Conservation (phyloP, 2,329 filamentous ascomycete genomes). For the Trichoderma afroharzianum region DNA sequence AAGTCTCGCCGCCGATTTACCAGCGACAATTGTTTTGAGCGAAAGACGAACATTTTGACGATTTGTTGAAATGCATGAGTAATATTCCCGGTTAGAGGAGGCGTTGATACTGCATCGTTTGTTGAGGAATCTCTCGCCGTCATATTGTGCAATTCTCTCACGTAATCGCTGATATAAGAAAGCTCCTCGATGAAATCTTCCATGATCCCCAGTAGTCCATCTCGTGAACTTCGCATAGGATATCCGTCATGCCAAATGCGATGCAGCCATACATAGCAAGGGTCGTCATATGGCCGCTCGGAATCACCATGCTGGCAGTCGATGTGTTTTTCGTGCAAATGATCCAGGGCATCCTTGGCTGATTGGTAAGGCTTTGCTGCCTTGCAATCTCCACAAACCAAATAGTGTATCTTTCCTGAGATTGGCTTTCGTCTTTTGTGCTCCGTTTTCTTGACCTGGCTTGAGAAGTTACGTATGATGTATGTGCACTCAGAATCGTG, state of each 20-base stretch:
- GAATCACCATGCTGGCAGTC: neutral
- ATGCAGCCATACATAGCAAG: constrained; percentile 13
- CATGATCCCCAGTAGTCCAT: neutral
- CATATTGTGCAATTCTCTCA: neutral
- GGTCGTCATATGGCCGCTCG: constrained; percentile 7
- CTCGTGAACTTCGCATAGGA: neutral
- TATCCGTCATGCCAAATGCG: neutral
- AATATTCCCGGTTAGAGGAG: neutral
- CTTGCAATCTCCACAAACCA: neutral
- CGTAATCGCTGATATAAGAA: neutral
- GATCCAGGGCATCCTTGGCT: neutral
- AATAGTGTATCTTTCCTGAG: neutral
- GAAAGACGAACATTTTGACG: neutral
- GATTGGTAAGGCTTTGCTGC: neutral
- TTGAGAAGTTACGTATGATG: neutral
- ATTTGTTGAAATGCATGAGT: neutral
- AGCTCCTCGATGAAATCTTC: neutral
- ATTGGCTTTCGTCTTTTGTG: neutral
- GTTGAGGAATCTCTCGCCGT: neutral
- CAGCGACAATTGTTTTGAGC: neutral
- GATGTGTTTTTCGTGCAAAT: constrained; percentile 4
- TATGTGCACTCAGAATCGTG: neutral
- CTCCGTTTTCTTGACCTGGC: neutral
- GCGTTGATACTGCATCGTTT: neutral
- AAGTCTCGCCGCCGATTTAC: neutral